Conservation (phyloP, 768 basidiomycete species). For the Porpolomopsis calyptriformis region DNA sequence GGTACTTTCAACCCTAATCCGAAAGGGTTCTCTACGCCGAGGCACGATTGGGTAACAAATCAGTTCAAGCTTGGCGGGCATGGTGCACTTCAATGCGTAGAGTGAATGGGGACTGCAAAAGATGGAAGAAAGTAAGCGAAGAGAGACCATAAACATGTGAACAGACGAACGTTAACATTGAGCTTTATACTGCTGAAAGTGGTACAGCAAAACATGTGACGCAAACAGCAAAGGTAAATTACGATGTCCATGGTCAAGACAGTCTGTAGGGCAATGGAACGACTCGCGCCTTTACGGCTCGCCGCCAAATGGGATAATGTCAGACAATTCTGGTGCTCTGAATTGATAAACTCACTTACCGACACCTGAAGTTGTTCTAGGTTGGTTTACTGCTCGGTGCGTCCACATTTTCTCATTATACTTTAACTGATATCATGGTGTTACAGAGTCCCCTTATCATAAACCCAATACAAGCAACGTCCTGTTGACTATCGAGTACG, state of each 20-base stretch:
- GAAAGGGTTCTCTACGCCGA: too few species aligned
- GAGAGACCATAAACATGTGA: too few species aligned
- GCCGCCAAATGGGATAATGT: constrained; percentile 96
- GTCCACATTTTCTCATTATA: constrained; percentile 11
- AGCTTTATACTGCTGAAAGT: too few species aligned
- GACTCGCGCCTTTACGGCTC: constrained; percentile 75
- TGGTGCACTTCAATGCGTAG: too few species aligned
- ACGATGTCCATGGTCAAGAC: constrained; percentile 31
- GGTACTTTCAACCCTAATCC: too few species aligned
- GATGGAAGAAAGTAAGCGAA: too few species aligned
- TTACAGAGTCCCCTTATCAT: constrained; percentile 44
- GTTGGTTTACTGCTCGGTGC: constrained; percentile 67
- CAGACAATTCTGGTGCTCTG: constrained; percentile 21
- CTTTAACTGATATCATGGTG: neutral
- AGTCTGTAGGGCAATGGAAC: constrained; percentile 62
- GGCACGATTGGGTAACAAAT: too few species aligned
- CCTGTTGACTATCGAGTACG: constrained; percentile 65
- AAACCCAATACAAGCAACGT: constrained; percentile 38
- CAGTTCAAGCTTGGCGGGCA: too few species aligned
- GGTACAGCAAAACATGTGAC: too few species aligned
- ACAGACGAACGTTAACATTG: too few species aligned
- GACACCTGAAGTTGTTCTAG: constrained; percentile 25
- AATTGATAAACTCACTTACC: constrained; percentile 3
- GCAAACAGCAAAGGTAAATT: neutral
- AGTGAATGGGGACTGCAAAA: too few species aligned